Conservation (phyloP, 495 filamentous ascomycete species). For the Monascus purpureus region DNA sequence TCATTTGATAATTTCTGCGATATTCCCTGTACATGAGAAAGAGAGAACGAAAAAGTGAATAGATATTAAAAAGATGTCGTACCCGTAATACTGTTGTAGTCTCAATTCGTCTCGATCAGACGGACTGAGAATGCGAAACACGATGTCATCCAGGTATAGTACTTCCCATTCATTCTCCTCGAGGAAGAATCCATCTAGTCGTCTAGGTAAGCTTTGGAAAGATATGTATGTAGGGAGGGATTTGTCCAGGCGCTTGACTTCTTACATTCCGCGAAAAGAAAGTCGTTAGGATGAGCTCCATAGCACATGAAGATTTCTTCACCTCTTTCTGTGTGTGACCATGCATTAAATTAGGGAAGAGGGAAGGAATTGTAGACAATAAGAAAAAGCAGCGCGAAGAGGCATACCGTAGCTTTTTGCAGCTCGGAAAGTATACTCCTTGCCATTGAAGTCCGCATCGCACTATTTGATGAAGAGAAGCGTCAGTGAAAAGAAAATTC, state of each 20-base stretch:
- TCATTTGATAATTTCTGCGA: constrained; percentile 47
- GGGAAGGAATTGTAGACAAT: background rate
- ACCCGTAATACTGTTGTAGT: constrained; percentile 48
- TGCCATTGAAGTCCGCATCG: constrained; percentile 41
- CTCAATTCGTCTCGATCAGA: constrained; percentile 37
- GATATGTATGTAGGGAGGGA: too few species aligned
- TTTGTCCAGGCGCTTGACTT: too few species aligned
- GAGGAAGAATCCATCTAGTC: constrained; percentile 58
- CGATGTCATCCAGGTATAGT: constrained; percentile 50
- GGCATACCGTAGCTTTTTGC: constrained; percentile 39
- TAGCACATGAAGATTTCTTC: constrained; percentile 75
- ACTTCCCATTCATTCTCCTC: constrained; percentile 54
- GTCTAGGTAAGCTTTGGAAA: constrained; percentile 1
- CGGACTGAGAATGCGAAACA: constrained; percentile 38
- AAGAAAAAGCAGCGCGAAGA: background rate
- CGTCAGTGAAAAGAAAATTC: too few species aligned
- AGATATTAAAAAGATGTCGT: constrained; percentile 7
- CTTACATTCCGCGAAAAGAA: constrained; percentile 63
- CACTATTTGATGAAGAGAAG: constrained; percentile 34
- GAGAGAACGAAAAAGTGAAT: constrained; percentile 1
- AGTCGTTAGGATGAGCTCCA: constrained; percentile 67
- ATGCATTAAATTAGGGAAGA: constrained; percentile 1
- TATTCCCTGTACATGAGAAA: constrained; percentile 4
- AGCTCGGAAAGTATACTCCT: constrained; percentile 47
- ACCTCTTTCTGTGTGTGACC: constrained; percentile 23